Evolutionary conservation across 2,329 filamentous ascomycete species (phyloP), one percentile per base, ranked within the genome.

Genomic region (Ophiostoma fasciatum): DNA sequence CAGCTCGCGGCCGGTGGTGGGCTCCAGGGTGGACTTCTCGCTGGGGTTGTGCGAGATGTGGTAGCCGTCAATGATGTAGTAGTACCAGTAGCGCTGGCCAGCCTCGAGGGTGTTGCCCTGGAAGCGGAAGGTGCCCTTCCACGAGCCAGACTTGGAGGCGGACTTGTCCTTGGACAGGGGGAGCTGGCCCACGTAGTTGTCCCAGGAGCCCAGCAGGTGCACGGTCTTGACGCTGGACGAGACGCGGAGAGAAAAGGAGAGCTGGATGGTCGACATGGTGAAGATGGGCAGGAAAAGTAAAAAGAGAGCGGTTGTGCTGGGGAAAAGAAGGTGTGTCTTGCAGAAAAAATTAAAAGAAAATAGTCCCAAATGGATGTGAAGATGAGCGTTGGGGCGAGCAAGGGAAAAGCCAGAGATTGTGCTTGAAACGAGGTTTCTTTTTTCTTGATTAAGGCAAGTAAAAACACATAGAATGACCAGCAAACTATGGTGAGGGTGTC

Each of bases 41-140:
- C 82, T 82, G 49, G 88, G 87, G 65, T 96, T 90, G 71, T 96
- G 88, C 43, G 87, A 87, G 58, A 93, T 80, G 61, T 94, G 87
- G 75, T 94, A 94, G 50, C 90, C 90, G 60, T 98, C 90, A 60
- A 96, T 90, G 76, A 96, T 94, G 72, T 94, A 98, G 76, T 98
- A 98, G 78, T 96, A 98, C 90, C 90, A 98, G 76, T 96, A 96
- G 57, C 88, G 79, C 58, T 83, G 77, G 57, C 88, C 85, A 51
- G 83, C 69, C 67, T 88, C 78, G 51, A 96, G 73, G 42, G 83
- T 88, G 44, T 74, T 64, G 56, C 79, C 80, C 63, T 90, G 82
- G 66, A 98, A 94, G 64, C 84, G 80, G 70, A 98, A 94, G 53
- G 84, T 92, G 54, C 88, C 90, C 59, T 87, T 82, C 85, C 88